Conservation (phyloP, 495 filamentous ascomycete species). For the Letharia lupina region DNA sequence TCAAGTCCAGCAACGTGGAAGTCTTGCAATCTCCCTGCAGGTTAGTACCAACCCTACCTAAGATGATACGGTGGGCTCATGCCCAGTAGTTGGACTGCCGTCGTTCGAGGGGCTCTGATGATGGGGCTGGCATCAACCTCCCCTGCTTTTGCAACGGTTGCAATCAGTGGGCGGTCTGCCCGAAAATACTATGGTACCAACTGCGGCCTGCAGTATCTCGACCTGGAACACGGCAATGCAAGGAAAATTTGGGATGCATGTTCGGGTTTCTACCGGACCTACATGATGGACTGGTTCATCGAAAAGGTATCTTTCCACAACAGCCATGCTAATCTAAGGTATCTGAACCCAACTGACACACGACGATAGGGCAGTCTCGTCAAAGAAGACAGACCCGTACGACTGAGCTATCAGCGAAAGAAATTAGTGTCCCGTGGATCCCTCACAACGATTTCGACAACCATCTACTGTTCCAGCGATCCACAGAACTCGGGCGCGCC, state of each 20-base stretch:
- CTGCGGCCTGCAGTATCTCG: conserved; percentile 16
- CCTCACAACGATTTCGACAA: conserved; percentile 13
- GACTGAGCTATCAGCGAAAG: conserved; percentile 10
- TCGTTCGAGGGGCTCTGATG: conserved; percentile 37
- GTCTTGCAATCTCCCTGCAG: conserved; percentile 23
- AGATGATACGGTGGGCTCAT: conserved; percentile 16
- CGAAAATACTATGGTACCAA: conserved; percentile 35
- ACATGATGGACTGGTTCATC: conserved; percentile 29
- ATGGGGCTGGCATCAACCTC: conserved; percentile 29
- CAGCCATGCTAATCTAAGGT: neutral
- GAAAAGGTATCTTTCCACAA: conserved; percentile 21
- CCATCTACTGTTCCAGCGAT: conserved; percentile 23
- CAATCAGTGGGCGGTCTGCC: conserved; percentile 31
- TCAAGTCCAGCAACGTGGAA: conserved; percentile 18
- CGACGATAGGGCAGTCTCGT: conserved; percentile 23
- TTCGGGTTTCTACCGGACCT: conserved; percentile 22
- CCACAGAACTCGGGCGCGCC: conserved; percentile 18
- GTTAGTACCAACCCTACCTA: conserved; percentile 21
- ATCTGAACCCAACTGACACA: neutral
- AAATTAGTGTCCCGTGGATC: conserved; percentile 15
- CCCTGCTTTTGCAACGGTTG: conserved; percentile 22
- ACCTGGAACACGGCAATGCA: conserved; percentile 22
- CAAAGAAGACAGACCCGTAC: conserved; percentile 24
- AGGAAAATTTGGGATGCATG: conserved; percentile 24
- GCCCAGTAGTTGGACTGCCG: conserved; percentile 32